A percentile compares a stretch with the other conserved stretches of the same genome.
Evolutionary conservation across 2,329 filamentous ascomycete species (phyloP).

Genomic region (Periconia digitata): DNA sequence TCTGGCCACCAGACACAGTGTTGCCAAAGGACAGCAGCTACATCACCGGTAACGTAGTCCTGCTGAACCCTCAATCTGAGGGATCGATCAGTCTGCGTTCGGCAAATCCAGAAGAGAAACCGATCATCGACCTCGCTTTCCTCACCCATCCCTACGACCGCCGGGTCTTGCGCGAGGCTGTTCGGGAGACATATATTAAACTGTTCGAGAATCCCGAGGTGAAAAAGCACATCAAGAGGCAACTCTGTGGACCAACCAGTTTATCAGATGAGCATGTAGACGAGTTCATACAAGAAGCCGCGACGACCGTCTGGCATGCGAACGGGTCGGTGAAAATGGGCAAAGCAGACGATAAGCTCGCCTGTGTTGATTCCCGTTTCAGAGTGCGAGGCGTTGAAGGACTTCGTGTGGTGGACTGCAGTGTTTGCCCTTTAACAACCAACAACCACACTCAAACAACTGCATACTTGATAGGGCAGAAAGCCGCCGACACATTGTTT

Average conservation of each 20-base stretch:
- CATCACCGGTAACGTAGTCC: conserved; percentile 44
- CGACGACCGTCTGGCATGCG: conserved; percentile 41
- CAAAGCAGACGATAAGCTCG: conserved; percentile 30
- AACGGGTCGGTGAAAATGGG: conserved; percentile 44
- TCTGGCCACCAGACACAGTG: conserved; percentile 28
- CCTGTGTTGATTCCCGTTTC: conserved; percentile 42
- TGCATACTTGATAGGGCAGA: conserved; percentile 39
- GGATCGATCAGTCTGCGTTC: conserved; percentile 58
- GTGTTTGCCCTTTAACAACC: conserved; percentile 35
- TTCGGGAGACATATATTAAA: conserved; percentile 45
- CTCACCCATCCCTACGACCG: conserved; percentile 58
- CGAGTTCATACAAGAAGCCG: conserved; percentile 30
- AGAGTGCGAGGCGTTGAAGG: conserved; percentile 42
- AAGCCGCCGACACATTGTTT: conserved; percentile 36
- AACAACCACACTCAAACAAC: conserved; percentile 41
- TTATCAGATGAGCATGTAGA: conserved; percentile 55
- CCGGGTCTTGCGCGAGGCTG: conserved; percentile 27
- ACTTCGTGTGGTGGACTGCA: conserved; percentile 44
- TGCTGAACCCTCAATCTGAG: conserved; percentile 53
- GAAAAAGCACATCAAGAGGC: conserved; percentile 51
- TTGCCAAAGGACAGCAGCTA: conserved; percentile 39
- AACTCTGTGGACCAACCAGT: conserved; percentile 47
- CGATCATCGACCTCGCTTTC: conserved; percentile 57
- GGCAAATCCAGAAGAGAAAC: conserved; percentile 52
- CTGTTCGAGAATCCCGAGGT: conserved; percentile 53